These are phyloP conservation scores for Dipteronia sinensis DNA, from an alignment of 345 rosid genomes.

Conservation along the genomic window DNA sequence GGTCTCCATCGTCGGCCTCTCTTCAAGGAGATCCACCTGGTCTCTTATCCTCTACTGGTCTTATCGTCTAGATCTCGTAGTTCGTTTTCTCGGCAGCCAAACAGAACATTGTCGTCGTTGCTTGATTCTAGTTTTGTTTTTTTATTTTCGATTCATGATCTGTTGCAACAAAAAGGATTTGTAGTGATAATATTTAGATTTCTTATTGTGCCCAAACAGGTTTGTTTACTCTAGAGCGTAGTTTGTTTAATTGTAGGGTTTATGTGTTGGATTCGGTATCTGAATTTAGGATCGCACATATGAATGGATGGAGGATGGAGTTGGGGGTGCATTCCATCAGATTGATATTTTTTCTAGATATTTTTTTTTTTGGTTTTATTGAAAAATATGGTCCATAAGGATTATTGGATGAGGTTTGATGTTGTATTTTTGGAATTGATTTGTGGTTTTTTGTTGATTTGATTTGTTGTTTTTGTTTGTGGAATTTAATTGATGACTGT, in stretches of 20 bases:
- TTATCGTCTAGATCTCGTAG: slow-evolving; percentile 1
- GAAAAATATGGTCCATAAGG: too few relatives aligned
- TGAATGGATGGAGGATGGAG: too few relatives aligned
- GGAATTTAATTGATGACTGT: too few relatives aligned
- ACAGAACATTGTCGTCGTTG: not conserved
- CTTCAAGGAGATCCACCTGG: too few relatives aligned
- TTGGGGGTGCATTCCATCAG: too few relatives aligned
- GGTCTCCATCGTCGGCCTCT: too few relatives aligned
- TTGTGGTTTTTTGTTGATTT: too few relatives aligned
- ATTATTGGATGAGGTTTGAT: too few relatives aligned
- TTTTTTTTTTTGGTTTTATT: too few relatives aligned
- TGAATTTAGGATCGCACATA: not conserved
- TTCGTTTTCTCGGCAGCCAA: slow-evolving; percentile 2
- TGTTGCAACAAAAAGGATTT: not conserved
- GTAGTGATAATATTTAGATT: not conserved
- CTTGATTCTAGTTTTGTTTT: not conserved
- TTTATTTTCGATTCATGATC: not conserved
- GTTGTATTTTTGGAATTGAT: too few relatives aligned
- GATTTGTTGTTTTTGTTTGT: too few relatives aligned
- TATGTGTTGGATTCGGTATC: not conserved
- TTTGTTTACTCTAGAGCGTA: not conserved
- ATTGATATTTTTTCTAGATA: too few relatives aligned
- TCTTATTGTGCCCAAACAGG: not conserved
- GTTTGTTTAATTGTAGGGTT: not conserved
- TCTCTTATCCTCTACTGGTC: not conserved